A percentile compares a stretch with the other conserved stretches of the same genome.
Evolutionary conservation across 345 rosid species (phyloP).

Genomic region (Aquilaria malaccensis): DNA sequence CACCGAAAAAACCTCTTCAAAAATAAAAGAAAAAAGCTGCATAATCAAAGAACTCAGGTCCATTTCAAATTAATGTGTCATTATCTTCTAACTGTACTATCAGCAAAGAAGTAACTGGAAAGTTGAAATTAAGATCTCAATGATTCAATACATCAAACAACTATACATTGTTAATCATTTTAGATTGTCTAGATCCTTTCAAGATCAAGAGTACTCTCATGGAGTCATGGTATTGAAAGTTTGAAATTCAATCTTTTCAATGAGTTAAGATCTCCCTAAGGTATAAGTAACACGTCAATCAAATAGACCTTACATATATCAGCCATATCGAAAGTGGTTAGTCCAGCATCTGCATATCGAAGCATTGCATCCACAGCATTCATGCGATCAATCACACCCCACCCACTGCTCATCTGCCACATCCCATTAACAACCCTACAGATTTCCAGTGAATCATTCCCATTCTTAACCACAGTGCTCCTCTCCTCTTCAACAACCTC

Average conservation of each 20-base stretch:
- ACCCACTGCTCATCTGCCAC: constrained; percentile 66
- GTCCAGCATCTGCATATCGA: constrained; percentile 44
- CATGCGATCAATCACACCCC: constrained; percentile 43
- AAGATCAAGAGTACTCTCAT: neutral
- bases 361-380: constrained; percentile 50
- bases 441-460: constrained; percentile 42
- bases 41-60: too few relatives aligned
- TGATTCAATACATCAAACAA: too few relatives aligned
- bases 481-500: constrained; percentile 25
- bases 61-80: neutral
- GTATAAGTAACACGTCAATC: neutral
- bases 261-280: too few relatives aligned
- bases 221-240: too few relatives aligned
- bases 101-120: too few relatives aligned
- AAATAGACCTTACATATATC: constrained; percentile 39
- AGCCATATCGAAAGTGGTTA: constrained; percentile 52
- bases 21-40: too few relatives aligned
- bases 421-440: constrained; percentile 59
- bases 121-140: too few relatives aligned
- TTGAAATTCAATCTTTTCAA: too few relatives aligned
- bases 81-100: neutral
- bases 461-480: constrained; percentile 35
- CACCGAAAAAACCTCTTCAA: neutral
- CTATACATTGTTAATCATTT: too few relatives aligned
- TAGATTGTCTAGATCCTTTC: neutral